These are phyloP conservation scores for Diaporthe citri DNA, from an alignment of 2,329 filamentous ascomycete species.

Conservation along the genomic window DNA sequence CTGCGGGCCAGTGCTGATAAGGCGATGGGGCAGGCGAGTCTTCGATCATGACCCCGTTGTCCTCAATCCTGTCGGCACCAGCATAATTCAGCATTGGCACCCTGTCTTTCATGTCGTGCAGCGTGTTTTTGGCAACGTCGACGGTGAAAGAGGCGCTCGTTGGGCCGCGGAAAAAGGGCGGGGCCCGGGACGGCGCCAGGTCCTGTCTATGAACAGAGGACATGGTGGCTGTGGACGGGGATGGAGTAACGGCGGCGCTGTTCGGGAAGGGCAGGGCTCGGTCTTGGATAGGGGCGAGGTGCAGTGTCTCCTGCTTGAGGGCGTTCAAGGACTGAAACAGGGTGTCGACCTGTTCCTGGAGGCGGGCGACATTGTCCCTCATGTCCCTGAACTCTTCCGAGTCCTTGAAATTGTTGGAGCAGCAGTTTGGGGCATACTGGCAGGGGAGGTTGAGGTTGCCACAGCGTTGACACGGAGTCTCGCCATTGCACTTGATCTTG, in stretches of 20 bases:
- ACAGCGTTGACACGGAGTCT: constrained; percentile 76
- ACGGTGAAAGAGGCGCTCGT: constrained; percentile 89
- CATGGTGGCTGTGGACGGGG: constrained; percentile 58
- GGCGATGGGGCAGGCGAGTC: constrained; percentile 52
- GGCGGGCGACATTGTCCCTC: constrained; percentile 76
- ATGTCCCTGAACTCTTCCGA: constrained; percentile 91
- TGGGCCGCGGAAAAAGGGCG: constrained; percentile 82
- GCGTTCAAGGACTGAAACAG: constrained; percentile 80
- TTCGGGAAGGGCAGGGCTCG: constrained; percentile 53
- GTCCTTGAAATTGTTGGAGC: constrained; percentile 86
- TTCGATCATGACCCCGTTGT: constrained; percentile 64
- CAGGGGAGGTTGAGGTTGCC: constrained; percentile 76
- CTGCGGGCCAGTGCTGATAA: constrained; percentile 44
- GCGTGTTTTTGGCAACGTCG: constrained; percentile 86
- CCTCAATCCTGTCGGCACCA: constrained; percentile 70
- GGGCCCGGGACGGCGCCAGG: constrained; percentile 61
- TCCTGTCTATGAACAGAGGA: constrained; percentile 59
- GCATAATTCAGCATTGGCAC: constrained; percentile 71
- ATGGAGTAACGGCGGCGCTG: constrained; percentile 51
- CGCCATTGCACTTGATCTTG: constrained; percentile 81
- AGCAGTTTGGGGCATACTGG: constrained; percentile 76
- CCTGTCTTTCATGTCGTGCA: constrained; percentile 77
- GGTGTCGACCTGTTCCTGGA: constrained; percentile 87
- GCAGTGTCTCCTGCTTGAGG: constrained; percentile 69
- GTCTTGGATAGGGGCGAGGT: constrained; percentile 59